phyloP scores from a whole-genome alignment of 805 yeast species.

The Sugiyamaella marilandica region DNA sequence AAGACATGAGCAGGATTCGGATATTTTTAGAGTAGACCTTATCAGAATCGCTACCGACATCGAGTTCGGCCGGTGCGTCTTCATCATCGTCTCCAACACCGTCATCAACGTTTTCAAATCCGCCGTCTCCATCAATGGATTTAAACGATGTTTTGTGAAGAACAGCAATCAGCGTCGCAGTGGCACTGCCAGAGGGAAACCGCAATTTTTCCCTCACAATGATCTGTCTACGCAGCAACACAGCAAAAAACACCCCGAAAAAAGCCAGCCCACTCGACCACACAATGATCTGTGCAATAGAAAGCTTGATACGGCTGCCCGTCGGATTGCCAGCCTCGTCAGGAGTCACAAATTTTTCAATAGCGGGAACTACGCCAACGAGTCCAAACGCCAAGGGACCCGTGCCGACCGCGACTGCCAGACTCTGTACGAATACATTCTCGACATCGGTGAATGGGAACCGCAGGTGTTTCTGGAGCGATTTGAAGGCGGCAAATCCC shows the following conservation, averaged over 20 bases:
- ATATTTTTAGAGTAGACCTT: conserved; percentile 47
- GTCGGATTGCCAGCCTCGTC: conserved; percentile 65
- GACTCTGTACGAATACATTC: conserved; percentile 85
- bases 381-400: conserved; percentile 95
- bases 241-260: conserved; percentile 93
- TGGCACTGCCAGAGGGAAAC: conserved; percentile 94
- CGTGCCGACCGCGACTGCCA: conserved; percentile 95
- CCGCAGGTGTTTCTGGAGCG: conserved; percentile 35
- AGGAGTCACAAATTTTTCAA: conserved; percentile 75
- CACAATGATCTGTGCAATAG: conserved; percentile 51
- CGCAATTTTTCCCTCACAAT: conserved; percentile 82
- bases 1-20: conserved; percentile 54
- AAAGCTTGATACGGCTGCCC: conserved; percentile 30
- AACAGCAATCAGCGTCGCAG: conserved; percentile 87
- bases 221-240: conserved; percentile 81
- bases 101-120: conserved; percentile 9
- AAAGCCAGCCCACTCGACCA: conserved; percentile 90
- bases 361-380: conserved; percentile 93
- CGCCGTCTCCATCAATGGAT: conserved; percentile 1
- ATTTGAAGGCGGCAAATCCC: conserved; percentile 78
- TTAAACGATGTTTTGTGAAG: conserved; percentile 51
- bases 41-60: conserved; percentile 13
- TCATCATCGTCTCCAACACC: conserved; percentile 15
- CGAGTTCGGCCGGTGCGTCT: conserved; percentile 1
- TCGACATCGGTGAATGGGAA: conserved; percentile 79